Evolutionary conservation across 345 rosid species (phyloP), one percentile per base, ranked within the genome.

Genomic region (Anastatica hierochuntica): DNA sequence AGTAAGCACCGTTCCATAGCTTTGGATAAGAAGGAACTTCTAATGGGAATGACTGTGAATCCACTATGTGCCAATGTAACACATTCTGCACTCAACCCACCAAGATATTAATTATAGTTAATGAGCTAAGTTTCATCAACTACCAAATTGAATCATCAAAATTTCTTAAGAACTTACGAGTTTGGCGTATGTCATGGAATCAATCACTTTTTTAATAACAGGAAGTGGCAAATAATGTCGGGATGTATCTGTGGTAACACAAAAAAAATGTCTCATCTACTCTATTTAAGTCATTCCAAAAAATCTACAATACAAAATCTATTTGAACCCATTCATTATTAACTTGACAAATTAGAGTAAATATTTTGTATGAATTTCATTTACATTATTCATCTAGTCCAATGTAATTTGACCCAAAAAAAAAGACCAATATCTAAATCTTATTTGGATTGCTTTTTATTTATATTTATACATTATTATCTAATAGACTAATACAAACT

Each of bases 41-140:
- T 63, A 84, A 55, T 27, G 88, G 94, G 53, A 81, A 79, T 26
- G 85, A 84, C 36, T 81, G 80, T 24, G 78, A 29, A 53, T 81
- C 88, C 49, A 81, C 81, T 44, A 80, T 81, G 69, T 84, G 94
- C 94, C 94, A 84, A 44, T 84, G 94, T 68, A 81, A 63, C 23
- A 81, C 88, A 53, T 84, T 84, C 88, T 81, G 73, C 59, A 62
- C 10, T 16, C 39, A 51, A 29, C 8, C 52, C 50, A 46, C 34
- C 23, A 24, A 27, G 43, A n/a, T n/a, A 13, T 10, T 27, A 4
- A 12, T 39, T 19, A 1, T 14, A 7, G 7, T 7, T 35, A 42
- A 15, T 18, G 48, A 34, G n/a, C n/a, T 42, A 12, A 24, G 38
- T 46, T 46, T 63, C 10, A 63, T 16, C 5, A 36, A 63, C 11